A percentile compares a stretch with the other conserved stretches of the same genome.
Evolutionary conservation across 768 basidiomycete genomes (phyloP).

Genomic region (Clitopilus hobsonii): DNA sequence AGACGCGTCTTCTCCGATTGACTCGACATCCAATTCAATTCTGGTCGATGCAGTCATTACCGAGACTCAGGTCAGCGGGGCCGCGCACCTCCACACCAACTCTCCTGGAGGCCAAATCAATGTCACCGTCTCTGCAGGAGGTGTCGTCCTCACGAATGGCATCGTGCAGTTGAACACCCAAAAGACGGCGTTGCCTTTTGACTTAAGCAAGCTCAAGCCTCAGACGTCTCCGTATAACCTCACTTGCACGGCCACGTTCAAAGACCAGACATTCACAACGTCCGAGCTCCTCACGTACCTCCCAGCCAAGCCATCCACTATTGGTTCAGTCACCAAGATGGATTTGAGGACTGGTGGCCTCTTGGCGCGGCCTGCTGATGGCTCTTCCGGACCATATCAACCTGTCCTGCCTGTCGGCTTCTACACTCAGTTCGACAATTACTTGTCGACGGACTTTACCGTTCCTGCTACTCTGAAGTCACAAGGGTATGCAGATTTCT

Average conservation of each 20-base stretch:
- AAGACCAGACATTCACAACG: conserved; percentile 38
- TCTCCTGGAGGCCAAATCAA: conserved; percentile 22
- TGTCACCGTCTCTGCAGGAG: conserved; percentile 43
- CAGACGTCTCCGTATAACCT: conserved; percentile 31
- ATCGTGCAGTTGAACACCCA: conserved; percentile 47
- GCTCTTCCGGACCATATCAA: conserved; percentile 43
- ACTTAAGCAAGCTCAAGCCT: conserved; percentile 40
- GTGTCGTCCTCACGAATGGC: conserved; percentile 37
- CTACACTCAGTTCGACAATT: conserved; percentile 57
- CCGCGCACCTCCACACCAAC: conserved; percentile 32
- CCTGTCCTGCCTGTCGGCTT: conserved; percentile 72
- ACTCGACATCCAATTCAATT: conserved; percentile 34
- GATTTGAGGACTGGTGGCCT: conserved; percentile 56
- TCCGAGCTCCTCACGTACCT: conserved; percentile 42
- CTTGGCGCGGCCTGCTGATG: conserved; percentile 45
- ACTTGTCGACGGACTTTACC: conserved; percentile 47
- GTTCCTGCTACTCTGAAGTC: conserved; percentile 52
- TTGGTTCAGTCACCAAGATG: conserved; percentile 60
- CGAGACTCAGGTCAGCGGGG: conserved; percentile 40
- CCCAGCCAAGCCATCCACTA: conserved; percentile 39
- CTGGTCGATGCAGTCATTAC: conserved; percentile 51
- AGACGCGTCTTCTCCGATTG: conserved; percentile 27
- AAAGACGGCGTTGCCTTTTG: conserved; percentile 44
- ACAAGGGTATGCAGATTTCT: conserved; percentile 40
- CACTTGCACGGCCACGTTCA: conserved; percentile 33